These are phyloP conservation scores for Asterella californica DNA, from an alignment of 225 moss, liverwort and hornwort species.

Conservation along the genomic window DNA sequence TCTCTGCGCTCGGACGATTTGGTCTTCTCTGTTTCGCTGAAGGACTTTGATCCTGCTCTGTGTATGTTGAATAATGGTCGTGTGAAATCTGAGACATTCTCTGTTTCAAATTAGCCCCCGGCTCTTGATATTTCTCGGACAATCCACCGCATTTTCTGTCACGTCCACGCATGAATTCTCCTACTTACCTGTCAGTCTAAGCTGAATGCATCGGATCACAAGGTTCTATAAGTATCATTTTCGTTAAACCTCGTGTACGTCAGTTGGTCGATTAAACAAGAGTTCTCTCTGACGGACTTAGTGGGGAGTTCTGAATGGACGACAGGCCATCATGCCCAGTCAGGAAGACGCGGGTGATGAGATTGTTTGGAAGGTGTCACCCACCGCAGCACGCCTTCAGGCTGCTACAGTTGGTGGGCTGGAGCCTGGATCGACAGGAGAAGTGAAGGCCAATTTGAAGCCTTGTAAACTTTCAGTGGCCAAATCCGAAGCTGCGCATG, in stretches of 20 bases:
- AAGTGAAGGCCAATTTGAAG: slow-evolving; percentile 28
- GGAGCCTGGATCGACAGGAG: slow-evolving; percentile 13
- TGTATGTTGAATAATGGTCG: too few relatives aligned
- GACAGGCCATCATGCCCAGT: slow-evolving; percentile 39
- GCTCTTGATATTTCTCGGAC: too few relatives aligned
- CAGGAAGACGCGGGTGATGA: slow-evolving; percentile 53
- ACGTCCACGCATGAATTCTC: neutral
- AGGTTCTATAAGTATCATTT: neutral
- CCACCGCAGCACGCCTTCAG: slow-evolving; percentile 53
- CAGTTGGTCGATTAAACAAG: neutral
- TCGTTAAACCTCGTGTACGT: neutral
- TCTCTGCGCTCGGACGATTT: neutral
- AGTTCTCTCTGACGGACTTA: neutral
- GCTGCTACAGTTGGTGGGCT: slow-evolving; percentile 27
- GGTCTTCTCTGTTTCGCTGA: neutral
- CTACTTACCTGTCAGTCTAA: neutral
- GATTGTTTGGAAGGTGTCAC: slow-evolving; percentile 52
- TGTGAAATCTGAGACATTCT: too few relatives aligned
- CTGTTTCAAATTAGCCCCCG: too few relatives aligned
- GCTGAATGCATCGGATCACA: neutral
- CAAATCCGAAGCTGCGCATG: slow-evolving; percentile 21
- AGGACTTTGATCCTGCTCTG: too few relatives aligned
- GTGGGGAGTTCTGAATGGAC: neutral
- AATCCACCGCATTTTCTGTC: too few relatives aligned
- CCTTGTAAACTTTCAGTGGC: slow-evolving; percentile 18